Conservation (phyloP, 2,329 filamentous ascomycete genomes). For the Penicillium sp. region DNA sequence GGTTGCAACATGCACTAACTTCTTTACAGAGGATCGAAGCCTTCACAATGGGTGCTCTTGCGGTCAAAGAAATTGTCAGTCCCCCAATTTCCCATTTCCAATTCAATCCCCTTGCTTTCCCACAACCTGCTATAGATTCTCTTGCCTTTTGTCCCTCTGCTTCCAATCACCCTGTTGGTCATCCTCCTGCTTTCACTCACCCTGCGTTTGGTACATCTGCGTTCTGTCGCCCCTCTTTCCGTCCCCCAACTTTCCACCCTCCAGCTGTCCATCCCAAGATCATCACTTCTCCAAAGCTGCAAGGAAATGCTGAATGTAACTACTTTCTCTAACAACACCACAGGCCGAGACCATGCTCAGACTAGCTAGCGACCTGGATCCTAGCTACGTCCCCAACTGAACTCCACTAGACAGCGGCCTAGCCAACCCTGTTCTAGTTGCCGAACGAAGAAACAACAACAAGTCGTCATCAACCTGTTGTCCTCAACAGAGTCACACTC, state of each 20-base stretch:
- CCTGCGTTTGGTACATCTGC: not conserved
- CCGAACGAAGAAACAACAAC: not conserved
- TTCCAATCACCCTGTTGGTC: not conserved
- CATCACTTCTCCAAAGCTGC: not conserved
- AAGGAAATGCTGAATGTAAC: not conserved
- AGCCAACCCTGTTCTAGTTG: not conserved
- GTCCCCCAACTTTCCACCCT: not conserved
- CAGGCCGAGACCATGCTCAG: not conserved
- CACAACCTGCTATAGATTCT: not conserved
- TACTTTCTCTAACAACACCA: not conserved
- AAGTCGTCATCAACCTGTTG: not conserved
- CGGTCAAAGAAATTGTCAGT: slow-evolving; percentile 3
- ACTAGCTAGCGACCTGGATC: not conserved
- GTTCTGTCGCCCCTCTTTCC: not conserved
- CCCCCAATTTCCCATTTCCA: not conserved
- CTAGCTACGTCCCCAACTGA: not conserved
- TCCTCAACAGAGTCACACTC: not conserved
- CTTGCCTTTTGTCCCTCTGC: too few relatives aligned
- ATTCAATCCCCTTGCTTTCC: not conserved
- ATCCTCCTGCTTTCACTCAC: too few relatives aligned
- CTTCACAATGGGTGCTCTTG: not conserved
- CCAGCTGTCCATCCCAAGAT: not conserved
- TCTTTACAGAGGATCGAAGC: not conserved
- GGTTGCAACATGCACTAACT: not conserved
- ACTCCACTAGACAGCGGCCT: not conserved